A percentile compares a stretch with the other conserved stretches of the same genome.
Conservation (phyloP, 345 rosid species). For the Citrus reticulata region DNA sequence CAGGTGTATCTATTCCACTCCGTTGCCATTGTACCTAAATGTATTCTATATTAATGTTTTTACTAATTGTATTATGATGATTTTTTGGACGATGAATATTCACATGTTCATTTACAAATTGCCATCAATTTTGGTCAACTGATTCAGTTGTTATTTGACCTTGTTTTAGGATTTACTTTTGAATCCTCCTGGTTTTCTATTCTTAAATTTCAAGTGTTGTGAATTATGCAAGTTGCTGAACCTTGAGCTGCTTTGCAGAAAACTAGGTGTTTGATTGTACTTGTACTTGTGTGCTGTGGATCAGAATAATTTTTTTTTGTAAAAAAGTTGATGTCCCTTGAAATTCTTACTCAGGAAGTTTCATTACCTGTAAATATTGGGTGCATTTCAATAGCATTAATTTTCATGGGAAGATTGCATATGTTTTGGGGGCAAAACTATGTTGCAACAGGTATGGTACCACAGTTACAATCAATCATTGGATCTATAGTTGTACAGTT, state of each 20-base stretch:
- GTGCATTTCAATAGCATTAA: no score
- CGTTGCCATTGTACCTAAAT: constrained; percentile 83
- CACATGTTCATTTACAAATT: not conserved
- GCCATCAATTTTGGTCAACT: not conserved
- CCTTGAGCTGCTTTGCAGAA: not conserved
- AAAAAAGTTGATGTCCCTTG: not conserved
- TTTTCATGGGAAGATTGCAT: not conserved
- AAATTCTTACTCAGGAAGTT: not conserved
- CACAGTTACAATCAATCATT: rapidly evolving
- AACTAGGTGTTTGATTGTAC: not conserved
- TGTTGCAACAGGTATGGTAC: no score
- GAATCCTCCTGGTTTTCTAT: not conserved
- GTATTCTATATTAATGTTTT: not conserved
- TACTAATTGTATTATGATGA: not conserved
- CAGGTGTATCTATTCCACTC: constrained; percentile 56
- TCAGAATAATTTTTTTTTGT: not conserved
- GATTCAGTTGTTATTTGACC: not conserved
- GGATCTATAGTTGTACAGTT: no score
- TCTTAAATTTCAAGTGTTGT: not conserved
- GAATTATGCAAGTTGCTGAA: not conserved
- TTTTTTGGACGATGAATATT: not conserved
- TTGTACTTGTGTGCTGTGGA: not conserved
- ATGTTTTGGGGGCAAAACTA: no score
- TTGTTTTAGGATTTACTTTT: not conserved
- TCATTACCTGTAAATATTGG: no score